Base-by-base conservation (phyloP, 495 filamentous ascomycete genomes). In the Ascodesmis nigricans region DNA sequence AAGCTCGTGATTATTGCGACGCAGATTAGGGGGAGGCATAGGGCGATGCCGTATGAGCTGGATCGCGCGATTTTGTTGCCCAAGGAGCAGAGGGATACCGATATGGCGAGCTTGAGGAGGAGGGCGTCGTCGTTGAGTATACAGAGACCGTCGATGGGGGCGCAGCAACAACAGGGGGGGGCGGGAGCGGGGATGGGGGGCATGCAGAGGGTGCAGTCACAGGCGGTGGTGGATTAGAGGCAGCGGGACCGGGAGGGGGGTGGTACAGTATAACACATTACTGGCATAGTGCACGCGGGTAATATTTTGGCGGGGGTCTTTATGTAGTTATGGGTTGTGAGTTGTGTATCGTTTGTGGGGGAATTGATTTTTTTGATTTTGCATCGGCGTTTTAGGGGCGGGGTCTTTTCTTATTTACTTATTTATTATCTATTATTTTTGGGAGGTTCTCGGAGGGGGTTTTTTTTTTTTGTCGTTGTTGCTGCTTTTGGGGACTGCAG, bases 1-100 rank as follows among this genome's bases (percentile, higher is more conserved):
- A 93, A 92, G 45, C 67, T 97, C 18, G 73, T 93, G 25, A 75
- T 97, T 40, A 75, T 91, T 26, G 77, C 79, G 18, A 91, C 91
- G 81, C 75, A 90, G 58, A 65, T 93, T 25, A 76, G 84, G 47
- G 84, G 84, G 15, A 66, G 84, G 1, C 87, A 93, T 52, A 76
- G 84, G 57, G 84, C 87, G 19, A 59, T 97, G 0, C 84, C 84
- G 0, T 91, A 92, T 49, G 71, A 79, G 5, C 68, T 97, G 0
- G 87, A 97, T 46, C 74, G 82, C 1, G 87, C 87, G 38, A 43
- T 52, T 29, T 33, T 52, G 4, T 33, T 52, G 7, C 48, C 48
- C 6, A 71, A 66, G 31, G 79, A 87, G 44, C 65, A 65, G 4
- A 63, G 58, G 4, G 67, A 76, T 27, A 63, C 61, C 0, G 63